A percentile compares a stretch with the other conserved stretches of the same genome.
Evolutionary conservation across 2,329 filamentous ascomycete genomes (phyloP).

Genomic region (Dactylonectria macrodidyma): DNA sequence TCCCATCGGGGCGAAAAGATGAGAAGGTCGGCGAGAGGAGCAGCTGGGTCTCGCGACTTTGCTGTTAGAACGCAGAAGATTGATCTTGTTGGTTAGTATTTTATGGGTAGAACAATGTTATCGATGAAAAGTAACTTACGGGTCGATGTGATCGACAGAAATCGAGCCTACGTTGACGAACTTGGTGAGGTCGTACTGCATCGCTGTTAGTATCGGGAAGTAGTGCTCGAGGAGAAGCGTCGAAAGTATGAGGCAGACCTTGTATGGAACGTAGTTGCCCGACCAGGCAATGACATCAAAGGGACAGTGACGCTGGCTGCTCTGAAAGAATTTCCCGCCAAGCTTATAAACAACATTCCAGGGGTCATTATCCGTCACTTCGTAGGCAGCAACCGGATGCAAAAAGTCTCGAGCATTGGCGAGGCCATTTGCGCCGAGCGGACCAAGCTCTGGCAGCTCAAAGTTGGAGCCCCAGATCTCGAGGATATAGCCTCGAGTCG

Average conservation of each 20-base stretch:
- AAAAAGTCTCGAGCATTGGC: slow-evolving; percentile 77
- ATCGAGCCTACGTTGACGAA: slow-evolving; percentile 67
- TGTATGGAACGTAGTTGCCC: slow-evolving; percentile 74
- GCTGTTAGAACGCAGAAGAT: slow-evolving; percentile 77
- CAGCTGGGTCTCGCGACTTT: slow-evolving; percentile 66
- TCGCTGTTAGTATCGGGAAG: too few relatives aligned
- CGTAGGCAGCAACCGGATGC: slow-evolving; percentile 71
- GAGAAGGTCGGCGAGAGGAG: slow-evolving; percentile 74
- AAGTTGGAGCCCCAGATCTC: slow-evolving; percentile 77
- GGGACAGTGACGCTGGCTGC: slow-evolving; percentile 74
- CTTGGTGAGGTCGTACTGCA: slow-evolving; percentile 65
- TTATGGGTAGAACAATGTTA: too few relatives aligned
- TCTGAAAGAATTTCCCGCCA: slow-evolving; percentile 71
- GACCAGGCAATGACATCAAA: slow-evolving; percentile 82
- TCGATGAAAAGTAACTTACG: slow-evolving; percentile 43
- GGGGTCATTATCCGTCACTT: slow-evolving; percentile 62
- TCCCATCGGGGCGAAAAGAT: slow-evolving; percentile 78
- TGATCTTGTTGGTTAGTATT: slow-evolving; percentile 46
- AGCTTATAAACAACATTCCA: slow-evolving; percentile 75
- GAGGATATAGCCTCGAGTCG: slow-evolving; percentile 75
- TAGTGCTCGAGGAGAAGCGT: too few relatives aligned
- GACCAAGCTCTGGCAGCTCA: slow-evolving; percentile 76
- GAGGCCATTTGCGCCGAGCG: slow-evolving; percentile 76
- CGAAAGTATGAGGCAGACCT: slow-evolving; percentile 37
- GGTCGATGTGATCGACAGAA: slow-evolving; percentile 73